Evolutionary conservation across 176 grass and related monocot genomes (phyloP).

Genomic region (Juncus inflexus): DNA sequence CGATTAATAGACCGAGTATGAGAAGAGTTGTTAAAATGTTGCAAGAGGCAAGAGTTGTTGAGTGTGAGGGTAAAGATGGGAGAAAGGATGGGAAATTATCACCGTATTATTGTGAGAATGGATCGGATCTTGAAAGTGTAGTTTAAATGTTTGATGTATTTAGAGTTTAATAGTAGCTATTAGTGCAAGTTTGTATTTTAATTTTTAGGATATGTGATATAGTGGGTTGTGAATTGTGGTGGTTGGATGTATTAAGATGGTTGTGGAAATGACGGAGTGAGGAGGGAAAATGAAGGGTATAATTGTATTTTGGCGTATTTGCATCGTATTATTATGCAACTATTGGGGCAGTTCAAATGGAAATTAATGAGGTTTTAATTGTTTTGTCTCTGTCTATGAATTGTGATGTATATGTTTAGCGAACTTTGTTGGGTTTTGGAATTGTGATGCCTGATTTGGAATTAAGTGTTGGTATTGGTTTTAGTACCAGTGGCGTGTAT

Average conservation of each 20-base stretch:
- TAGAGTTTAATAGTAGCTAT: too few relatives aligned
- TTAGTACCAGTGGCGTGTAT: too few relatives aligned
- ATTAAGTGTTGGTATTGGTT: too few relatives aligned
- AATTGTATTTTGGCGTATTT: not conserved
- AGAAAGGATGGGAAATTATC: conserved; percentile 55
- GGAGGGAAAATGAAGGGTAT: not conserved
- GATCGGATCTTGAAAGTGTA: conserved; percentile 47
- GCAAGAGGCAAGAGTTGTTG: conserved; percentile 37
- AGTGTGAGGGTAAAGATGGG: conserved; percentile 22
- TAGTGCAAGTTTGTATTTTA: too few relatives aligned
- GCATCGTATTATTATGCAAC: not conserved
- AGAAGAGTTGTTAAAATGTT: conserved; percentile 87
- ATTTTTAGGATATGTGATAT: too few relatives aligned
- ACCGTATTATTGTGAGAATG: conserved; percentile 50
- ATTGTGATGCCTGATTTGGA: too few relatives aligned
- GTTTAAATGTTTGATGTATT: conserved; percentile 13
- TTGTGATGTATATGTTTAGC: too few relatives aligned
- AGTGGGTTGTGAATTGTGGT: not conserved
- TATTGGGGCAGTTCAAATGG: not conserved
- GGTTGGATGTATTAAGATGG: not conserved
- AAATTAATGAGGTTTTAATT: not conserved
- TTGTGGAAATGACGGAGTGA: conserved; percentile 4
- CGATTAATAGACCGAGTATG: conserved; percentile 80
- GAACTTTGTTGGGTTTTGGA: too few relatives aligned
- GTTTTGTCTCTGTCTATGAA: too few relatives aligned